Percentiles rank a stretch among this genome's conserved stretches.
These are phyloP conservation scores for Babesia ovata DNA, from an alignment of 169 alveolate genomes.

Conservation along the genomic window DNA sequence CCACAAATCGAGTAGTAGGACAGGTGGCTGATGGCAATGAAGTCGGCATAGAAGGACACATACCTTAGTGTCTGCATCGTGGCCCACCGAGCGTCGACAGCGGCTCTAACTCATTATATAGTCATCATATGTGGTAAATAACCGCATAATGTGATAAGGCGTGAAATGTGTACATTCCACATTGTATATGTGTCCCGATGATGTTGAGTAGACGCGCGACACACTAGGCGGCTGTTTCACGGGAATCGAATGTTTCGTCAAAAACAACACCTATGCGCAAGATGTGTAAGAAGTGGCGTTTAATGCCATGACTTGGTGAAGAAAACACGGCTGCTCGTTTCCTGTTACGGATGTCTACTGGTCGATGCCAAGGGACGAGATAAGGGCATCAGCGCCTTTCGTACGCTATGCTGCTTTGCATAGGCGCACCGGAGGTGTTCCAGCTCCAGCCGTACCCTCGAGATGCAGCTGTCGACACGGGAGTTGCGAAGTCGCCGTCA, in stretches of 20 bases:
- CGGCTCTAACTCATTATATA: neutral
- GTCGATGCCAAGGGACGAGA: neutral
- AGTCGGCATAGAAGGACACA: neutral
- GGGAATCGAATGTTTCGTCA: neutral
- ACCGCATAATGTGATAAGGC: neutral
- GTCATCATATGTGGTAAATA: neutral
- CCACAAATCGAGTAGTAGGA: slow-evolving; percentile 59
- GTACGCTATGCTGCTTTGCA: slow-evolving; percentile 25
- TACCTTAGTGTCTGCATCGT: slow-evolving; percentile 54
- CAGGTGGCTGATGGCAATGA: slow-evolving; percentile 23
- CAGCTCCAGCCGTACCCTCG: slow-evolving; percentile 9
- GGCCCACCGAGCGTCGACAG: neutral
- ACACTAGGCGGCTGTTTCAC: neutral
- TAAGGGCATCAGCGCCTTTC: neutral
- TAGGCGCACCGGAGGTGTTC: slow-evolving; percentile 42
- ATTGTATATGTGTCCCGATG: neutral
- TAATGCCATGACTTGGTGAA: too few relatives aligned
- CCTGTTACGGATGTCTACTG: too few relatives aligned
- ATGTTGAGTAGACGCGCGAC: neutral
- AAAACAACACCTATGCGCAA: neutral
- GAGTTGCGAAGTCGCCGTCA: neutral
- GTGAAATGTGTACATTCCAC: neutral
- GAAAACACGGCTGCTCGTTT: too few relatives aligned
- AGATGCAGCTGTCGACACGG: neutral
- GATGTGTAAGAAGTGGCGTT: neutral